A percentile compares a stretch with the other conserved stretches of the same genome.
These are phyloP conservation scores for Corchorus capsularis DNA, from an alignment of 345 rosid genomes.

Conservation along the genomic window DNA sequence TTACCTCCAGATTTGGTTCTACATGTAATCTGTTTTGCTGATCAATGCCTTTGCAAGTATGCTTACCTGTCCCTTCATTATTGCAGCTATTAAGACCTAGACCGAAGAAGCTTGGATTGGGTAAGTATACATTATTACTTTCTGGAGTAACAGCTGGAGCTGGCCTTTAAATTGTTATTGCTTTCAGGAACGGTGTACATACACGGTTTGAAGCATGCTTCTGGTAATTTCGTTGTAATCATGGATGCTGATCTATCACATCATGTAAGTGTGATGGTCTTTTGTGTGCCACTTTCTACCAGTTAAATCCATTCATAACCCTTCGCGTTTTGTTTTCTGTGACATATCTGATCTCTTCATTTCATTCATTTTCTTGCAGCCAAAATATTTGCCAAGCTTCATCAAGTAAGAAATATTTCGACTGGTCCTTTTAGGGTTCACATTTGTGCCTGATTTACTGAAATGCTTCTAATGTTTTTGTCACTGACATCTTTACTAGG, in stretches of 20 bases:
- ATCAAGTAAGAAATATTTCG: conserved; percentile 62
- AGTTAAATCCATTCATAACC: too few relatives aligned
- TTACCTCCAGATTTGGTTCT: neutral
- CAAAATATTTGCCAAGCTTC: conserved; percentile 90
- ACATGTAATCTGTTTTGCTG: neutral
- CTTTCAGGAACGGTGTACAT: conserved; percentile 83
- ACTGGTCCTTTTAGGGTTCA: conserved; percentile 12
- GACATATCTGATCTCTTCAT: conserved; percentile 11
- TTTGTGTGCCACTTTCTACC: too few relatives aligned
- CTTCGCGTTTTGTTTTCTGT: neutral
- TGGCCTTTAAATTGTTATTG: conserved; percentile 11
- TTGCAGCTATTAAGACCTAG: conserved; percentile 87
- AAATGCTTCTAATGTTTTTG: conserved; percentile 20
- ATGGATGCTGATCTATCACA: conserved; percentile 99
- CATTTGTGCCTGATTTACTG: conserved; percentile 5
- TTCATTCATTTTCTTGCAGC: conserved; percentile 58
- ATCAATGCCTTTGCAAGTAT: neutral
- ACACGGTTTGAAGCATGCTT: conserved; percentile 90
- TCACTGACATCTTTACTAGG: conserved; percentile 39
- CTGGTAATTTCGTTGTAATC: conserved; percentile 89
- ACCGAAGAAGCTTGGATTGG: conserved; percentile 90
- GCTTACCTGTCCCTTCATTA: conserved; percentile 18
- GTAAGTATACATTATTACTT: conserved; percentile 32
- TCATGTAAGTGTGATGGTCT: conserved; percentile 64
- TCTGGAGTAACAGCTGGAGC: neutral